phyloP scores from a whole-genome alignment of 1,139 yeast genomes.

The Tardiomyces blankii region DNA sequence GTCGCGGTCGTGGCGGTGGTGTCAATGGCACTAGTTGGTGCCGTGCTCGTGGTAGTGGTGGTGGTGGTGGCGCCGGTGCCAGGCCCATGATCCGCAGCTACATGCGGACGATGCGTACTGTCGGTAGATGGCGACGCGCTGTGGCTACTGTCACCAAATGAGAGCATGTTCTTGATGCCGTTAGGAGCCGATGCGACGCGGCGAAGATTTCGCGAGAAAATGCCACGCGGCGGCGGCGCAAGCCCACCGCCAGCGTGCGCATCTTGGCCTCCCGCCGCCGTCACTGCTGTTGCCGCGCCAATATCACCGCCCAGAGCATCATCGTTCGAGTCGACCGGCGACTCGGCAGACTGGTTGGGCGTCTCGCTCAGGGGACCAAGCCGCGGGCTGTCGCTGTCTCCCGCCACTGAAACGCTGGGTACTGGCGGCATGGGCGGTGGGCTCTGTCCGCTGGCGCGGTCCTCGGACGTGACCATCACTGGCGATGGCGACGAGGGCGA shows the following conservation, averaged over 20 bases:
- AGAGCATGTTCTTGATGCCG: neutral
- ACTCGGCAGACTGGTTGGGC: no score
- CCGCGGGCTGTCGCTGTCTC: neutral
- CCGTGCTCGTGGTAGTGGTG: neutral
- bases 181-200: slow-evolving; percentile 62
- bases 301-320: neutral
- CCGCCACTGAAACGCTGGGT: neutral
- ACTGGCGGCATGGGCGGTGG: neutral
- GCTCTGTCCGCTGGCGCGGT: neutral
- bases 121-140: no score
- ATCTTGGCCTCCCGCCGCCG: no score
- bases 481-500: neutral
- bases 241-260: no score
- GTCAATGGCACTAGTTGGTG: neutral
- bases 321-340: no score
- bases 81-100: no score
- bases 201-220: slow-evolving; percentile 33
- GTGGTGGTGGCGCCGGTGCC: neutral
- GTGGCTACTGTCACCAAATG: neutral
- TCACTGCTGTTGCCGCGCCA: no score
- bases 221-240: neutral
- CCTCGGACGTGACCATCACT: neutral
- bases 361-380: neutral
- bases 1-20: no score
- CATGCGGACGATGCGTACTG: no score